Percentiles rank a stretch among this genome's conserved stretches.
Evolutionary conservation across 768 basidiomycete species (phyloP).

Genomic region (Collybiopsis luxurians): DNA sequence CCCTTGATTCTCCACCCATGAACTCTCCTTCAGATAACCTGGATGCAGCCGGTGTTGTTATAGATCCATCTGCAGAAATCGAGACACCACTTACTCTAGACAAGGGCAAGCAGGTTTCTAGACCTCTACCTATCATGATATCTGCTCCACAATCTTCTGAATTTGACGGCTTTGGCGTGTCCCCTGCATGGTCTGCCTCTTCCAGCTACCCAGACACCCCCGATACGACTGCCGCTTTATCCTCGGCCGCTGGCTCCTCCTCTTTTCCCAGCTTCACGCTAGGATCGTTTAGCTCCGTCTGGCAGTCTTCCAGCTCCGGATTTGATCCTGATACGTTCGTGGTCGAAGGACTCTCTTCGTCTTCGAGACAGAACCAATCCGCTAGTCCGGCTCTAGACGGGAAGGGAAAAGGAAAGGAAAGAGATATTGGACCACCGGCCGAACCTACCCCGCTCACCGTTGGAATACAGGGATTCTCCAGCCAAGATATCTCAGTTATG

Average conservation of each 20-base stretch:
- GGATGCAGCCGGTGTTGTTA: slow-evolving; percentile 2
- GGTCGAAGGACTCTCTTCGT: neutral
- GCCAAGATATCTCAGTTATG: neutral
- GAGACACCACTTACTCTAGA: slow-evolving; percentile 15
- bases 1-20: slow-evolving; percentile 5
- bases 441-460: slow-evolving; percentile 47
- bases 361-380: neutral
- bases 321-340: neutral
- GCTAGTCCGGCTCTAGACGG: slow-evolving; percentile 3
- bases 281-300: slow-evolving; percentile 13
- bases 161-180: slow-evolving; percentile 33
- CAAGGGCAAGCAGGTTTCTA: slow-evolving; percentile 58
- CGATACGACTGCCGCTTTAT: slow-evolving; percentile 20
- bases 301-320: slow-evolving; percentile 13
- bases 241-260: slow-evolving; percentile 25
- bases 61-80: neutral
- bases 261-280: slow-evolving; percentile 14
- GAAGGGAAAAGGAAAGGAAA: slow-evolving; percentile 61
- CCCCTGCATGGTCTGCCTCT: slow-evolving; percentile 12
- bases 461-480: neutral
- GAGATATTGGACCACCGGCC: slow-evolving; percentile 44
- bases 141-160: slow-evolving; percentile 21
- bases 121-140: slow-evolving; percentile 47
- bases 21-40: slow-evolving; percentile 12
- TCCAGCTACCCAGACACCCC: slow-evolving; percentile 21